Evolutionary conservation across 2,329 filamentous ascomycete genomes (phyloP).

Genomic region (Tolypocladium nubicola): DNA sequence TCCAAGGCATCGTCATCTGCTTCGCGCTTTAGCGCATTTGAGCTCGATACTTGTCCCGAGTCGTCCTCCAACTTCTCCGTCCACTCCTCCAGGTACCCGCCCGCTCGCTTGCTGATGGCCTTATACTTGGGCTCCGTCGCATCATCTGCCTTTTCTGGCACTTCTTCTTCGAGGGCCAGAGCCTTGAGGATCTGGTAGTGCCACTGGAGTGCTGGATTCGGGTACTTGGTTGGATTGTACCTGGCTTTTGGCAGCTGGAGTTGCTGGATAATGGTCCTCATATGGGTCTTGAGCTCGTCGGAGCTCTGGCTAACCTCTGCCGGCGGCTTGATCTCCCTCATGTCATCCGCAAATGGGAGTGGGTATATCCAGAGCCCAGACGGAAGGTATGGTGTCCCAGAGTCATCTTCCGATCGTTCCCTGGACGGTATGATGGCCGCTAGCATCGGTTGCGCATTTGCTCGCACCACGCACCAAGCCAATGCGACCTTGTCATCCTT

Average conservation of each 20-base stretch:
- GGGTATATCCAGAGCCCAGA: slow-evolving; percentile 83
- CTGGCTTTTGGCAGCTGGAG: slow-evolving; percentile 76
- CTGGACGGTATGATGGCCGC: slow-evolving; percentile 72
- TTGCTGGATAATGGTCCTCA: slow-evolving; percentile 75
- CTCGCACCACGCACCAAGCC: slow-evolving; percentile 79
- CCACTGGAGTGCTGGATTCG: slow-evolving; percentile 91
- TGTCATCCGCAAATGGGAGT: slow-evolving; percentile 81
- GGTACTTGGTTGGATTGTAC: slow-evolving; percentile 80
- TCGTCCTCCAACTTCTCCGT: slow-evolving; percentile 55
- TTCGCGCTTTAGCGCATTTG: slow-evolving; percentile 40
- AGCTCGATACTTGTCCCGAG: slow-evolving; percentile 22
- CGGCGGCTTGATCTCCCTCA: slow-evolving; percentile 62
- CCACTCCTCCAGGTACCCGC: slow-evolving; percentile 70
- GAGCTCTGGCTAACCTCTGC: slow-evolving; percentile 44
- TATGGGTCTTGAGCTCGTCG: slow-evolving; percentile 64
- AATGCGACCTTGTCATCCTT: slow-evolving; percentile 71
- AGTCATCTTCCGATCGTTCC: slow-evolving; percentile 52
- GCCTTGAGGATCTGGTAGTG: slow-evolving; percentile 92
- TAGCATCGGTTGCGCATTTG: slow-evolving; percentile 68
- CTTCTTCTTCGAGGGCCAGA: slow-evolving; percentile 81
- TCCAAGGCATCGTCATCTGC: slow-evolving; percentile 30
- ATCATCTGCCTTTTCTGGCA: slow-evolving; percentile 64
- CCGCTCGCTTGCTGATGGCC: slow-evolving; percentile 83
- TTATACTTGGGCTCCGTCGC: slow-evolving; percentile 74
- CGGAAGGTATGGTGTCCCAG: slow-evolving; percentile 60